These are phyloP conservation scores for Pythium monospermum DNA, from an alignment of 352 stramenopile genomes.

Conservation along the genomic window DNA sequence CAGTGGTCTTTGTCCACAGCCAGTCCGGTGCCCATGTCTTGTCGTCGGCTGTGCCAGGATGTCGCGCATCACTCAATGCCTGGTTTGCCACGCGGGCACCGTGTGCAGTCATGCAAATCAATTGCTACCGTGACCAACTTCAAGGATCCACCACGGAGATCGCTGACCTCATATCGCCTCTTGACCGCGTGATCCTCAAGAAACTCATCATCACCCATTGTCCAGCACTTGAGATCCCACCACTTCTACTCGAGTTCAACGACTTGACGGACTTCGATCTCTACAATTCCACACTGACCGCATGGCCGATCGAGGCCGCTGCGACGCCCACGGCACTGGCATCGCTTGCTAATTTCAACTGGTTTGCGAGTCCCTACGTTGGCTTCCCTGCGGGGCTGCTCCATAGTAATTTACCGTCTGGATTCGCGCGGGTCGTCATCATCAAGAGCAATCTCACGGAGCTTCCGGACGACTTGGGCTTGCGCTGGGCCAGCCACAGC, in stretches of 20 bases:
- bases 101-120: conserved; percentile 21
- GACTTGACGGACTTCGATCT: conserved; percentile 10
- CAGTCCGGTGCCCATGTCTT: neutral
- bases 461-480: conserved; percentile 11
- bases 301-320: conserved; percentile 8
- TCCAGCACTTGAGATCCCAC: conserved; percentile 10
- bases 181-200: conserved; percentile 5
- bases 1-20: neutral
- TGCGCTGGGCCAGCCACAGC: neutral
- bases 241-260: conserved; percentile 5
- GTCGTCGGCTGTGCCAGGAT: neutral
- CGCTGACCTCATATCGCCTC: neutral
- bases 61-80: conserved; percentile 3
- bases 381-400: conserved; percentile 6
- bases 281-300: conserved; percentile 17
- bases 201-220: conserved; percentile 22
- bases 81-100: conserved; percentile 7
- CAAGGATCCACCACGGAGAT: conserved; percentile 4
- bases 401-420: conserved; percentile 2
- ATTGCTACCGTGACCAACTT: conserved; percentile 9
- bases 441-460: conserved; percentile 11
- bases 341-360: conserved; percentile 12
- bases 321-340: conserved; percentile 6
- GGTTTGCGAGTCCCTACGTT: conserved; percentile 4
- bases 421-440: conserved; percentile 11